Evolutionary conservation across 1,139 yeast species (phyloP).

Genomic region (Pichia sp.): DNA sequence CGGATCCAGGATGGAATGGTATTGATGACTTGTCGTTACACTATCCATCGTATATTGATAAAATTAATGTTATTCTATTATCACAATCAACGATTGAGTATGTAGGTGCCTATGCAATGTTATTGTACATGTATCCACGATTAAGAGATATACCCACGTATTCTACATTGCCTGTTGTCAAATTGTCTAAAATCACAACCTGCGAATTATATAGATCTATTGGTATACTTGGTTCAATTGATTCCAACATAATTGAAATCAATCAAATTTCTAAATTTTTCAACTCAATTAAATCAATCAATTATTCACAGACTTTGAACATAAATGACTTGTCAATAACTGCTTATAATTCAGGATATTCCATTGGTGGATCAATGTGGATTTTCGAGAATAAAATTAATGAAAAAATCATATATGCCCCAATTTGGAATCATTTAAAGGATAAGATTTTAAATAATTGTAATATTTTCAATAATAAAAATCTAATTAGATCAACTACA

Average conservation of each 20-base stretch:
- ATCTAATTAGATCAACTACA: slow-evolving; percentile 73
- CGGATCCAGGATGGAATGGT: slow-evolving; percentile 76
- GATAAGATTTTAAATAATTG: slow-evolving; percentile 82
- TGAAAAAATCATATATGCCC: slow-evolving; percentile 69
- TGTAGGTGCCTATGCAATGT: slow-evolving; percentile 70
- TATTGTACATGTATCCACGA: slow-evolving; percentile 58
- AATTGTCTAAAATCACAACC: slow-evolving; percentile 79
- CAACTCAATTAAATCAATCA: slow-evolving; percentile 47
- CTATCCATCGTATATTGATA: slow-evolving; percentile 46
- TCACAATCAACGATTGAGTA: slow-evolving; percentile 84
- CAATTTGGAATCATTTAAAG: slow-evolving; percentile 91
- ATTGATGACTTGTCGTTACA: slow-evolving; percentile 13
- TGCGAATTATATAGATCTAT: slow-evolving; percentile 68
- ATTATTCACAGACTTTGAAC: slow-evolving; percentile 71
- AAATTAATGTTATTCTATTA: slow-evolving; percentile 43
- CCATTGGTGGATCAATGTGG: slow-evolving; percentile 93
- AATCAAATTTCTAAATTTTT: slow-evolving; percentile 61
- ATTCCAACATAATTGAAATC: slow-evolving; percentile 54
- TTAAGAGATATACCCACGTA: slow-evolving; percentile 69
- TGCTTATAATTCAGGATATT: slow-evolving; percentile 88
- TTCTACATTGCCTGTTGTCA: slow-evolving; percentile 82
- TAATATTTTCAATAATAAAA: slow-evolving; percentile 47
- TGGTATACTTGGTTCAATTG: slow-evolving; percentile 72
- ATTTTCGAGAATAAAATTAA: slow-evolving; percentile 66
- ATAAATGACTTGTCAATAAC: slow-evolving; percentile 64